Evolutionary conservation across 148 eudicot species (phyloP).

Genomic region (Cornus florida): DNA sequence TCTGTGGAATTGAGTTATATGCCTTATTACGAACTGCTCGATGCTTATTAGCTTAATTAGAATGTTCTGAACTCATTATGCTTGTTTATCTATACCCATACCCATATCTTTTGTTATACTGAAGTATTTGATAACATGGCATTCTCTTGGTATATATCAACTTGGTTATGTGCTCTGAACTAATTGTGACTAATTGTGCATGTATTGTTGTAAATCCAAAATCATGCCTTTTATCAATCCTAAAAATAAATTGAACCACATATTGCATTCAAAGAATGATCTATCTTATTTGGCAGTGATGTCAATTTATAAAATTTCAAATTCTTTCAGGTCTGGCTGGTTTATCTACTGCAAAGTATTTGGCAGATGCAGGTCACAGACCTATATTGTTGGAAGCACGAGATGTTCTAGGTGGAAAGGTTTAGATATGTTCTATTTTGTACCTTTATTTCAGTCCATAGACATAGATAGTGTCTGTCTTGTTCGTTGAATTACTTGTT

Average conservation of each 20-base stretch:
- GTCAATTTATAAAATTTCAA: slow-evolving; percentile 7
- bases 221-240: neutral
- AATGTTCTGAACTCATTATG: neutral
- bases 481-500: neutral
- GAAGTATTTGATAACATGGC: neutral
- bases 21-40: neutral
- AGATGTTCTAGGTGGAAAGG: slow-evolving; percentile 98
- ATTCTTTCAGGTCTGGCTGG: slow-evolving; percentile 85
- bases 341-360: slow-evolving; percentile 91
- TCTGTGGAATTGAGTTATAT: neutral
- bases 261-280: neutral
- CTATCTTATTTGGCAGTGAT: neutral
- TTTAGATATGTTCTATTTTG: slow-evolving; percentile 27
- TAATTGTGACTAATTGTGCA: neutral
- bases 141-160: neutral
- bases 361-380: slow-evolving; percentile 97
- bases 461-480: slow-evolving; percentile 1
- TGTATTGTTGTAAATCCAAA: neutral
- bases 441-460: neutral
- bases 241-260: neutral
- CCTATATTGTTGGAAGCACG: slow-evolving; percentile 92
- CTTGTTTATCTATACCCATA: neutral
- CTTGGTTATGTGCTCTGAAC: neutral
- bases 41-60: neutral
- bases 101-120: neutral